Evolutionary conservation across 2,329 filamentous ascomycete species (phyloP).

Genomic region (Neurospora sp.): DNA sequence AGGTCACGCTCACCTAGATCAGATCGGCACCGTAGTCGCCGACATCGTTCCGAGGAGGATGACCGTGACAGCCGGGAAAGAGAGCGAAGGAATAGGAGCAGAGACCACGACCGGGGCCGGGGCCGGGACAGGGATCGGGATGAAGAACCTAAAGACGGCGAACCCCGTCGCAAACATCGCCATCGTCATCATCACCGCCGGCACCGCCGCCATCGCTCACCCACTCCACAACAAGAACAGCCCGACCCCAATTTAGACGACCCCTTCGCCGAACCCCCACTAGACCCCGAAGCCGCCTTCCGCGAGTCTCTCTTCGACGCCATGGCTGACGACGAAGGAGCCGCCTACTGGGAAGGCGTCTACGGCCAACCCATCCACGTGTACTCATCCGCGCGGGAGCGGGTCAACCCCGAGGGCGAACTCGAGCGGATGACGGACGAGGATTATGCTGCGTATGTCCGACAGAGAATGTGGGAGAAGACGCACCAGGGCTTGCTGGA

Average conservation of each 20-base stretch:
- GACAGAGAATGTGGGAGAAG: slow-evolving; percentile 90
- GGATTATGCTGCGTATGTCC: slow-evolving; percentile 79
- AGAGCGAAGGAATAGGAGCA: neutral
- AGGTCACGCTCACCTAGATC: slow-evolving; percentile 20
- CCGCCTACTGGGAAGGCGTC: slow-evolving; percentile 89
- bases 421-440: slow-evolving; percentile 87
- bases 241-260: slow-evolving; percentile 20
- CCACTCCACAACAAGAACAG: slow-evolving; percentile 16
- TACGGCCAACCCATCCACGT: slow-evolving; percentile 91
- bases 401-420: slow-evolving; percentile 28
- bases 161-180: neutral
- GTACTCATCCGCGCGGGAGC: slow-evolving; percentile 38
- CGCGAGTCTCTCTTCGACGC: slow-evolving; percentile 93
- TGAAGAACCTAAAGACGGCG: neutral
- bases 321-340: slow-evolving; percentile 92
- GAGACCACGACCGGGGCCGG: neutral
- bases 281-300: slow-evolving; percentile 69
- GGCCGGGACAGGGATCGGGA: slow-evolving; percentile 2
- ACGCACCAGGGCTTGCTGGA: slow-evolving; percentile 76
- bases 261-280: slow-evolving; percentile 33
- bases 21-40: slow-evolving; percentile 18
- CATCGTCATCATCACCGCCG: slow-evolving; percentile 13
- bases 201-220: slow-evolving; percentile 17
- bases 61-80: slow-evolving; percentile 19
- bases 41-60: slow-evolving; percentile 19